Conservation (phyloP, 768 basidiomycete species). For the Hydnum rufescens region DNA sequence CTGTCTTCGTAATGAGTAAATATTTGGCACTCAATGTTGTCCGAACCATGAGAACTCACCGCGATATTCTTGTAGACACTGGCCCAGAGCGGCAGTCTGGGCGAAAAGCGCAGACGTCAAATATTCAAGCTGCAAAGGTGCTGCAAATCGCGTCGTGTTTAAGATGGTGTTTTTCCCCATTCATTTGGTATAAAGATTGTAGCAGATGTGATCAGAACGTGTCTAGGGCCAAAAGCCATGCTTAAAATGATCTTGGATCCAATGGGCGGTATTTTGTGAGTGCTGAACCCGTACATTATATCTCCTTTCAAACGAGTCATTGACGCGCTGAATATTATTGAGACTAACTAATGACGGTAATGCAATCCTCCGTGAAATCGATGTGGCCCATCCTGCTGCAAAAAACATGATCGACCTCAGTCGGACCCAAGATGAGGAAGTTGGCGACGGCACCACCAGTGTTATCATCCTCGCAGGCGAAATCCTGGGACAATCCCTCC, state of each 20-base stretch:
- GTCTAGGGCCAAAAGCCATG: conserved; percentile 95
- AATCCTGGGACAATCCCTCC: conserved; percentile 85
- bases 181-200: conserved; percentile 49
- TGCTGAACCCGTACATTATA: conserved; percentile 1
- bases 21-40: background rate
- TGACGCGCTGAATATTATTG: conserved; percentile 1
- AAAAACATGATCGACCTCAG: conserved; percentile 99
- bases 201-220: conserved; percentile 93
- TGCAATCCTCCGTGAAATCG: conserved; percentile 93
- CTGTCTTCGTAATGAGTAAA: conserved; percentile 71
- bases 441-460: conserved; percentile 95
- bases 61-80: conserved; percentile 36
- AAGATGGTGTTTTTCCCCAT: background rate
- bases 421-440: conserved; percentile 95
- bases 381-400: conserved; percentile 95
- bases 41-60: background rate
- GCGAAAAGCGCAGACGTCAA: conserved; percentile 87
- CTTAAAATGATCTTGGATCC: conserved; percentile 99
- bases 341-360: conserved; percentile 99
- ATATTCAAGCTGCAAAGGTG: conserved; percentile 94
- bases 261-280: conserved; percentile 94
- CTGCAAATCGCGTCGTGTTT: conserved; percentile 9
- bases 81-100: conserved; percentile 88
- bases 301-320: background rate
- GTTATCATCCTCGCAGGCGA: conserved; percentile 97